Evolutionary conservation across 2,329 filamentous ascomycete genomes (phyloP), one percentile per base, ranked within the genome.

Genomic region (Phoma sp.): DNA sequence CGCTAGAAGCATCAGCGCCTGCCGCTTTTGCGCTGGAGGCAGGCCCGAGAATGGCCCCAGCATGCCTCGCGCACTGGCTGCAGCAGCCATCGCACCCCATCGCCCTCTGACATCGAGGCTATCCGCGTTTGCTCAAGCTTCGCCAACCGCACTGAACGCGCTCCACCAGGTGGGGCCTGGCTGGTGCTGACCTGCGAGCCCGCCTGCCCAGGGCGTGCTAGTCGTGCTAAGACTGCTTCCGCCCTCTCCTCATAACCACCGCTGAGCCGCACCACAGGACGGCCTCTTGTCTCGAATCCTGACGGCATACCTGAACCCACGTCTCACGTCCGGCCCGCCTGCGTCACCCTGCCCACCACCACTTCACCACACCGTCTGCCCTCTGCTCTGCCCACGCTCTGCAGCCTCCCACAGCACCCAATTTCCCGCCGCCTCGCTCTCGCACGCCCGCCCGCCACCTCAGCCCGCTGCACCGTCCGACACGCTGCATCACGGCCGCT

Each of bases 241-340:
- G 51, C 51, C 40, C 47, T 56, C 59, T 64, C 62, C 69, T 74
- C 71, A 72, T 72, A 74, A 73, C 68, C 68, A 71, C 40, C 45
- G 64, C 68, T 64, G 68, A 72, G 71, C 67, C 71, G 70, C 69
- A 69, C 66, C 56, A 59, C 52, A 54, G 47, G 60, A 61, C 48
- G 56, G 55, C 48, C 53, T 59, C 56, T 54, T 58, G 59, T 60
- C 58, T 61, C 46, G 49, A 57, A 37, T 50, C 55, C 49, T 53
- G 53, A 62, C 57, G 51, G 51, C 51, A 55, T 56, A 62, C 46
- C 33, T 56, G 51, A 42, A 57, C 48, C 56, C 59, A 47, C 42
- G 64, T 67, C 64, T 67, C 62, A 65, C 62, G 30, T 39, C 55
- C 60, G 47, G 55, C 37, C 39, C 61, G 49, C 47, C 53, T 46